These are phyloP conservation scores for Neltuma alba DNA, from an alignment of 306 rosid species.

Conservation along the genomic window DNA sequence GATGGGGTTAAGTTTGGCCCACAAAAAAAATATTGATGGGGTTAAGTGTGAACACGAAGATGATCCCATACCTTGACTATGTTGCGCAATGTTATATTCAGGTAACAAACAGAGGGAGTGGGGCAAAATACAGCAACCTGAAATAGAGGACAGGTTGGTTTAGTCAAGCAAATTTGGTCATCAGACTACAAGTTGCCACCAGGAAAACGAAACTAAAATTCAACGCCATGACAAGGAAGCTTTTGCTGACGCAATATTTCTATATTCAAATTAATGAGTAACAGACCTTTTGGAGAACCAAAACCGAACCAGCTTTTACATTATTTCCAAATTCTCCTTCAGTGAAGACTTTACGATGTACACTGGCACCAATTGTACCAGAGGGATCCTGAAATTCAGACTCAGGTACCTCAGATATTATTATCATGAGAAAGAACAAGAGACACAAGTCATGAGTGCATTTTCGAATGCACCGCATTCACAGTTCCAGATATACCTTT, in stretches of 20 bases:
- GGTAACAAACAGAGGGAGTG: slow-evolving; percentile 52
- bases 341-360: slow-evolving; percentile 63
- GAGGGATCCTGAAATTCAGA: slow-evolving; percentile 80
- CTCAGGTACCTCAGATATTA: neutral
- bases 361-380: slow-evolving; percentile 55
- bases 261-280: neutral
- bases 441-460: neutral
- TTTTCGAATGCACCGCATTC: neutral
- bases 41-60: slow-evolving; percentile 15
- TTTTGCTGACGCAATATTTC: neutral
- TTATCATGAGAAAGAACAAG: neutral
- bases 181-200: neutral
- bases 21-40: too few relatives aligned
- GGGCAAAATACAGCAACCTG: slow-evolving; percentile 85
- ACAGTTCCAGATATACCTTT: slow-evolving; percentile 50
- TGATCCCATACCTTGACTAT: slow-evolving; percentile 60
- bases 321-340: slow-evolving; percentile 54
- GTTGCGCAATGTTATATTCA: slow-evolving; percentile 70
- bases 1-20: slow-evolving; percentile 6
- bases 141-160: neutral
- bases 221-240: neutral
- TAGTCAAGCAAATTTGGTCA: slow-evolving; percentile 3
- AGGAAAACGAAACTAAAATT: neutral
- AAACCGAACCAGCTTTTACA: slow-evolving; percentile 66
- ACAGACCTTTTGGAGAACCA: slow-evolving; percentile 70